Base-by-base conservation (phyloP, 202 grass and related monocot genomes). In the Musa balbisiana region DNA sequence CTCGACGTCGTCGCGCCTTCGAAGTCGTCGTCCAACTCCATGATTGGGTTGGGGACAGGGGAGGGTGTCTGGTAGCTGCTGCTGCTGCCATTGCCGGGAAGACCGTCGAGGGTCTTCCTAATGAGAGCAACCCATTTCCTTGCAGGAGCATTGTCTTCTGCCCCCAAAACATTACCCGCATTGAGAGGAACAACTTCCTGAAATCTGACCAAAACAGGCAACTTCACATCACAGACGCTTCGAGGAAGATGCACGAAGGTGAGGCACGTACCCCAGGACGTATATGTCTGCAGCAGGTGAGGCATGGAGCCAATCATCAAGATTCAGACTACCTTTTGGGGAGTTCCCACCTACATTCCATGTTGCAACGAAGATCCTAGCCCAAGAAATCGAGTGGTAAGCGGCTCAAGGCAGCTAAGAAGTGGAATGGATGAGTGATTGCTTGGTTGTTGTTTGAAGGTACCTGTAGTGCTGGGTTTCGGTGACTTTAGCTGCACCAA, bases 261-360 rank as follows among this genome's bases (percentile, higher is more conserved):
- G 74, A 26, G n/a, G 20, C n/a, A 51, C 80, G 73, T 91, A 97
- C 93, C 93, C 93, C 55, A 97, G 66, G 22, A 92, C 85, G 87
- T 91, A 97, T 67, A 97, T 83, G 82, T 97, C 93, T 10, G 87
- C 92, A 26, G 60, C 56, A 88, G 52, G 51, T 90, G 90, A 76
- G 13, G 86, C 85, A 55, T 85, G 93, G 26, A 97, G 82, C 21
- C 92, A 89, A 60, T 97, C 90, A 53, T 82, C 85, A 33, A 97
- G 87, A 78, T 89, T 82, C 71, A 97, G 72, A 25, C 71, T 82
- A 62, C 74, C 68, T 24, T 89, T 67, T 17, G 93, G 93, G 51
- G 86, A 69, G n/a, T 92, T 92, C 17, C 93, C 93, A 3, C 85
- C 90, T 3, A 97, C 93, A 53, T 97, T 64, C 62, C 62, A 64